Evolutionary conservation across 1,284 basidiomycete species (phyloP).

Genomic region (Cryptococcus sp.): DNA sequence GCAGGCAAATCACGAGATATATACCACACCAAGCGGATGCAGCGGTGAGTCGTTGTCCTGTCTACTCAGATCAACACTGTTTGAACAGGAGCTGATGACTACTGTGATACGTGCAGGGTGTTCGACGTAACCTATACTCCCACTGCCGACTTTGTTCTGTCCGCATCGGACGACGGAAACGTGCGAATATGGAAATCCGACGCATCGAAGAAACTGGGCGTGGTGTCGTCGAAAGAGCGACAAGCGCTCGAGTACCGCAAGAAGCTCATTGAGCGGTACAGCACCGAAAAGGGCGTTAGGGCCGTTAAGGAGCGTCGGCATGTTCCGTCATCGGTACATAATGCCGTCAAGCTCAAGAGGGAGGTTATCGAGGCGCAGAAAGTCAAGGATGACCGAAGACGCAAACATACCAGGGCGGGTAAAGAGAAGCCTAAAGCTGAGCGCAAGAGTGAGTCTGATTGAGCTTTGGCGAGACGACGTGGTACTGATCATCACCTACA

Average conservation of each 20-base stretch:
- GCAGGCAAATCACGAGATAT: constrained; percentile 81
- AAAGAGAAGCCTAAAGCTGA: constrained; percentile 88
- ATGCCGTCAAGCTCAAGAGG: constrained; percentile 81
- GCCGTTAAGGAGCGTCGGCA: constrained; percentile 82
- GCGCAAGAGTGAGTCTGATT: constrained; percentile 64
- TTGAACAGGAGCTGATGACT: constrained; percentile 6
- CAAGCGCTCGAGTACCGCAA: constrained; percentile 92
- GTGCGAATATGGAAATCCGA: constrained; percentile 95
- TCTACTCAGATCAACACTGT: neutral
- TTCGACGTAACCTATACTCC: constrained; percentile 71
- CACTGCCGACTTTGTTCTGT: constrained; percentile 89
- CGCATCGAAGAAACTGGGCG: constrained; percentile 88
- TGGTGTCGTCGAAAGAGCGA: constrained; percentile 87
- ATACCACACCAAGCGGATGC: constrained; percentile 99
- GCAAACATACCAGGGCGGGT: constrained; percentile 82
- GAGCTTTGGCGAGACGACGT: constrained; percentile 3
- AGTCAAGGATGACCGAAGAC: constrained; percentile 89
- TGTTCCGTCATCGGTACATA: constrained; percentile 86
- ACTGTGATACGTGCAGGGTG: constrained; percentile 28
- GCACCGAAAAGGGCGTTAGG: constrained; percentile 75
- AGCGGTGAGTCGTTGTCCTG: constrained; percentile 63
- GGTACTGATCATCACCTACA: constrained; percentile 1
- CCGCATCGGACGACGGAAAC: constrained; percentile 96
- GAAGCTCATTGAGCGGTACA: constrained; percentile 86
- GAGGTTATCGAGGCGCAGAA: constrained; percentile 89